A percentile compares a stretch with the other conserved stretches of the same genome.
phyloP scores from a whole-genome alignment of 192 early-diverging fungal genomes.

The Rhizophlyctis rosea region DNA sequence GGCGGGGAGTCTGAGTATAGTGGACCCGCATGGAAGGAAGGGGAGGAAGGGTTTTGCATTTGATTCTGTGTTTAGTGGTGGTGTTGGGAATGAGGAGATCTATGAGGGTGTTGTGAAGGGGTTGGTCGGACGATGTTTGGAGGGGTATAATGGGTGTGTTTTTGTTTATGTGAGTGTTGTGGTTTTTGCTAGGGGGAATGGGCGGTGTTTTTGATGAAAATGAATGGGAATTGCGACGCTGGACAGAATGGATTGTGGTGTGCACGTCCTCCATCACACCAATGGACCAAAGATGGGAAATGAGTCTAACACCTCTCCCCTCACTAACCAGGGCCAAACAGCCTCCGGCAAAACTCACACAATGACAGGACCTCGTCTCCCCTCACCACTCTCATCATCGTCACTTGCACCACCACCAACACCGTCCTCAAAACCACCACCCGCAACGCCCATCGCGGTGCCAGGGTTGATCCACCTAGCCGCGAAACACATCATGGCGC shows the following conservation, averaged over 20 bases:
- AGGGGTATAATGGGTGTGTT: constrained; percentile 45
- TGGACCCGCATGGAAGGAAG: constrained; percentile 9
- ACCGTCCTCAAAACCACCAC: background rate
- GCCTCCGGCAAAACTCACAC: constrained; percentile 47
- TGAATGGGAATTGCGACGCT: background rate
- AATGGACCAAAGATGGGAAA: too few species aligned
- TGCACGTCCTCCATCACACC: too few species aligned
- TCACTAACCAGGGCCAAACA: constrained; percentile 44
- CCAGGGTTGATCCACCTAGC: background rate
- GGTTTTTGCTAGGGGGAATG: background rate
- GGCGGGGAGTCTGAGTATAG: constrained; percentile 3
- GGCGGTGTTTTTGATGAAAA: background rate
- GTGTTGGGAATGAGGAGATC: constrained; percentile 11
- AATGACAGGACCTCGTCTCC: constrained; percentile 35
- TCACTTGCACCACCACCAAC: constrained; percentile 12
- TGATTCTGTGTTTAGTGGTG: constrained; percentile 26
- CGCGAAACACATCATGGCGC: background rate
- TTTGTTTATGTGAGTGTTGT: constrained; percentile 35
- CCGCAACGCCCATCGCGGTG: background rate
- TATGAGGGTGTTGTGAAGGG: constrained; percentile 22
- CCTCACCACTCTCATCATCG: too few species aligned
- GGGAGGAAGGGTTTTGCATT: constrained; percentile 20
- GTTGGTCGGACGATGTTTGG: constrained; percentile 31
- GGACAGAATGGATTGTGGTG: background rate
- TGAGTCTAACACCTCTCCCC: too few species aligned